phyloP scores from a whole-genome alignment of 2,329 filamentous ascomycete genomes.

The Aspergillus fructus region DNA sequence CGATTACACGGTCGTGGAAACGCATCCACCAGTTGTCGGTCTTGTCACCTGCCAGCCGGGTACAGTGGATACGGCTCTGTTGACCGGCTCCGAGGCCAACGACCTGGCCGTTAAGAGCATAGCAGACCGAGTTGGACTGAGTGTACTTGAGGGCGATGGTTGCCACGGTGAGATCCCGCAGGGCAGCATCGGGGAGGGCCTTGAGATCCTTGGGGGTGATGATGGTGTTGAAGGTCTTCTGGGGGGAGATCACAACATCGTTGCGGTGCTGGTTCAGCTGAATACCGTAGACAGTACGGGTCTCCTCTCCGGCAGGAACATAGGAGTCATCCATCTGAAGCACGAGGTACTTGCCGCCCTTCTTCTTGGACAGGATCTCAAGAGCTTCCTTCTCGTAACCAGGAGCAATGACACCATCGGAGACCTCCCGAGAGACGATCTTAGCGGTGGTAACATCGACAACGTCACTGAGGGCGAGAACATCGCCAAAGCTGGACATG shows the following conservation, averaged over 20 bases:
- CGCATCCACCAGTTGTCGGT: slow-evolving; percentile 99
- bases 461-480: slow-evolving; percentile 87
- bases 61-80: slow-evolving; percentile 98
- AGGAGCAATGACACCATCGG: slow-evolving; percentile 92
- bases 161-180: slow-evolving; percentile 87
- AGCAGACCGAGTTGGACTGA: slow-evolving; percentile 98
- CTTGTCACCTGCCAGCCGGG: slow-evolving; percentile 94
- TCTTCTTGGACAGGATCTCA: slow-evolving; percentile 94
- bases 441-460: slow-evolving; percentile 92
- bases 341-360: slow-evolving; percentile 94
- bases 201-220: slow-evolving; percentile 79
- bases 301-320: slow-evolving; percentile 71
- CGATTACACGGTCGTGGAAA: slow-evolving; percentile 86
- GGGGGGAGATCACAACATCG: slow-evolving; percentile 79
- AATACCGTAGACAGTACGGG: slow-evolving; percentile 85
- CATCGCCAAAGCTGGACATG: slow-evolving; percentile 97
- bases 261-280: slow-evolving; percentile 89
- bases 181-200: slow-evolving; percentile 73
- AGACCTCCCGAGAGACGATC: slow-evolving; percentile 97
- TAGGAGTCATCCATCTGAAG: slow-evolving; percentile 92
- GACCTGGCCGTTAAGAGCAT: slow-evolving; percentile 89
- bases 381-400: slow-evolving; percentile 82
- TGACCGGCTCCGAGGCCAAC: slow-evolving; percentile 94
- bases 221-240: slow-evolving; percentile 76
- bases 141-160: slow-evolving; percentile 99